Evolutionary conservation across 2,329 filamentous ascomycete genomes (phyloP).

Genomic region (Chaetoscypha palmicola): DNA sequence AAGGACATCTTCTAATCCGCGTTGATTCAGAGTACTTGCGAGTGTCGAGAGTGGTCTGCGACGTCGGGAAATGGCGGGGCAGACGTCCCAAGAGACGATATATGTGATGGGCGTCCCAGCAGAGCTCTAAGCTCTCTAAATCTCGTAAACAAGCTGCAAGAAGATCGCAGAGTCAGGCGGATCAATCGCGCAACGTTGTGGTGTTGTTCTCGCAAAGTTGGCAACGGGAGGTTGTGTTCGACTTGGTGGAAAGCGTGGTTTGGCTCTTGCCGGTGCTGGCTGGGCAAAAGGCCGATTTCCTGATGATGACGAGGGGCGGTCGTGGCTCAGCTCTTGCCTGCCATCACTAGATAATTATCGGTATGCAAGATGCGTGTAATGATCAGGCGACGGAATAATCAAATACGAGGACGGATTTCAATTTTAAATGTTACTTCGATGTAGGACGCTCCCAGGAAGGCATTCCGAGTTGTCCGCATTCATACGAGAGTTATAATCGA

Average conservation of each 20-base stretch:
- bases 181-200: background rate
- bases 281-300: background rate
- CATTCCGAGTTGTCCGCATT: too few relatives aligned
- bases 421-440: too few relatives aligned
- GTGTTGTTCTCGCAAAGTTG: background rate
- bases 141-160: background rate
- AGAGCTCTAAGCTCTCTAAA: background rate
- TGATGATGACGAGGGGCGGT: conserved; percentile 24
- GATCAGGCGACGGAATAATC: too few relatives aligned
- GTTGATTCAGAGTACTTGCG: conserved; percentile 8
- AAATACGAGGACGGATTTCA: too few relatives aligned
- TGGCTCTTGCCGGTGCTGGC: conserved; percentile 1
- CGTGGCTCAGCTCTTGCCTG: conserved; percentile 21
- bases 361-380: too few relatives aligned
- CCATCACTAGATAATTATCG: background rate
- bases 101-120: background rate
- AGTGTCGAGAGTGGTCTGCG: conserved; percentile 2
- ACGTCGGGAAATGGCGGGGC: conserved; percentile 7
- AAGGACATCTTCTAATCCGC: conserved; percentile 62
- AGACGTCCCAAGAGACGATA: background rate
- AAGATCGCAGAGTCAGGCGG: background rate
- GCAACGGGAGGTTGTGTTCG: background rate
- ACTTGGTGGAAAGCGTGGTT: background rate
- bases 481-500: too few relatives aligned
- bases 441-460: too few relatives aligned